phyloP scores from a whole-genome alignment of 78 protist species.

The Chrysochromulina parva region DNA sequence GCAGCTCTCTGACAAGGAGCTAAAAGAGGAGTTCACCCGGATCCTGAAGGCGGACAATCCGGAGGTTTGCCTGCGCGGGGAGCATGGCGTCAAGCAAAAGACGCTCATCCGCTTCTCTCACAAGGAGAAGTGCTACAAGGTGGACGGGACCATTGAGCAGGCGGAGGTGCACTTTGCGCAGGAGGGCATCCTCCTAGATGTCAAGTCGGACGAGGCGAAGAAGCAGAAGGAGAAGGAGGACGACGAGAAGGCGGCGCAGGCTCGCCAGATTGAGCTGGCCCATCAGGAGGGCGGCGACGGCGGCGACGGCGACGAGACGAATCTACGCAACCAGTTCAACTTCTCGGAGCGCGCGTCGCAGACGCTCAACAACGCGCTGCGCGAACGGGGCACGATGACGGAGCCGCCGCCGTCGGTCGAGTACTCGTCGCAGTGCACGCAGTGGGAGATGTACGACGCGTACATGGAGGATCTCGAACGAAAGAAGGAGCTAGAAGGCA shows the following conservation, averaged over 20 bases:
- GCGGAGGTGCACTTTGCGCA: conserved; percentile 47
- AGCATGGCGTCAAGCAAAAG: conserved; percentile 24
- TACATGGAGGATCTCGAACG: conserved; percentile 60
- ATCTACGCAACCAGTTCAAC: conserved; percentile 80
- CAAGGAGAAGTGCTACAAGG: conserved; percentile 57
- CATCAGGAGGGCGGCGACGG: conserved; percentile 18
- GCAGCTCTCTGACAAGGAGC: conserved; percentile 65
- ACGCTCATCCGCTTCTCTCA: conserved; percentile 41
- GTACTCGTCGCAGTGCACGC: conserved; percentile 49
- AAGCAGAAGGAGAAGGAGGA: not conserved
- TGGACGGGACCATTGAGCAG: conserved; percentile 57
- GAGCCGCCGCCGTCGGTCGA: conserved; percentile 59
- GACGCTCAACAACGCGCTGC: conserved; percentile 58
- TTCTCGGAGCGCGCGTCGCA: conserved; percentile 82
- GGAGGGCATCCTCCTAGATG: conserved; percentile 50
- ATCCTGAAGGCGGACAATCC: conserved; percentile 70
- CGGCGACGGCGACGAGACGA: conserved; percentile 24
- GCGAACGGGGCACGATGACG: conserved; percentile 47
- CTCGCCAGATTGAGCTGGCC: not conserved
- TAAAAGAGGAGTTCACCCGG: conserved; percentile 26
- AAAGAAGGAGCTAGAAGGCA: not conserved
- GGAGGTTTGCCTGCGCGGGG: not conserved
- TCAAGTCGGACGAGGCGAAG: conserved; percentile 49
- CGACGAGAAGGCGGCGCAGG: not conserved
- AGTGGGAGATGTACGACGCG: conserved; percentile 80